Conservation (phyloP, 192 early-diverging fungal genomes). For the Coemansia sp. region DNA sequence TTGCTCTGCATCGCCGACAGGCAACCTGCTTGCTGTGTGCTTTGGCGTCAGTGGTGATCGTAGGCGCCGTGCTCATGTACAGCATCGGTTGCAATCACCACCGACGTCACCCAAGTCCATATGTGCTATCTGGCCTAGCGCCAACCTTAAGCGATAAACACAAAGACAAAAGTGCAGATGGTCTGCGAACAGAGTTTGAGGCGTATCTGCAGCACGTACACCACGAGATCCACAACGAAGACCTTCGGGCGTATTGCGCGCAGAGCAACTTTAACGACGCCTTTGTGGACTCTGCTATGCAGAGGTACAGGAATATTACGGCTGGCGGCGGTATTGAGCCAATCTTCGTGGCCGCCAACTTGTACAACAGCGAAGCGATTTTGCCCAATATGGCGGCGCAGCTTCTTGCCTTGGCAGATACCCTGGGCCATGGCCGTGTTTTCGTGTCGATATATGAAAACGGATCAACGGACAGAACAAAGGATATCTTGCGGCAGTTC, state of each 20-base stretch:
- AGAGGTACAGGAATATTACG: conserved; percentile 16
- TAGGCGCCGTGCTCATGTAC: neutral
- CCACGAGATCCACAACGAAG: conserved; percentile 17
- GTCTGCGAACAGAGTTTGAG: conserved; percentile 3
- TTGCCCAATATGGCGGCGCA: conserved; percentile 45
- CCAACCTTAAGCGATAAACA: neutral
- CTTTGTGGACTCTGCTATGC: conserved; percentile 11
- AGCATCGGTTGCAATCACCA: neutral
- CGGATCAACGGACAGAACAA: conserved; percentile 44
- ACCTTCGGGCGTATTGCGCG: conserved; percentile 23
- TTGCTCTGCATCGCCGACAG: neutral
- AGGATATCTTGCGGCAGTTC: conserved; percentile 25
- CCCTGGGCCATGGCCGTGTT: conserved; percentile 24
- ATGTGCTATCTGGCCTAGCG: neutral
- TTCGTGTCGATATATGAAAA: conserved; percentile 55
- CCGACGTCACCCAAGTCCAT: neutral
- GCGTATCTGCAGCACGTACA: conserved; percentile 20
- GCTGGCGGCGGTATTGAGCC: neutral
- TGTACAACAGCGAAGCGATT: conserved; percentile 43
- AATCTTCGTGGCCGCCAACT: conserved; percentile 37
- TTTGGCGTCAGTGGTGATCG: neutral
- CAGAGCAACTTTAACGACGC: conserved; percentile 15
- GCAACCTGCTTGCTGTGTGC: neutral
- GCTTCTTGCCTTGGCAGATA: conserved; percentile 27
- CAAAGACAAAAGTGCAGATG: neutral